phyloP scores from a whole-genome alignment of 352 stramenopile genomes.

The Pythium vanterpoolii region DNA sequence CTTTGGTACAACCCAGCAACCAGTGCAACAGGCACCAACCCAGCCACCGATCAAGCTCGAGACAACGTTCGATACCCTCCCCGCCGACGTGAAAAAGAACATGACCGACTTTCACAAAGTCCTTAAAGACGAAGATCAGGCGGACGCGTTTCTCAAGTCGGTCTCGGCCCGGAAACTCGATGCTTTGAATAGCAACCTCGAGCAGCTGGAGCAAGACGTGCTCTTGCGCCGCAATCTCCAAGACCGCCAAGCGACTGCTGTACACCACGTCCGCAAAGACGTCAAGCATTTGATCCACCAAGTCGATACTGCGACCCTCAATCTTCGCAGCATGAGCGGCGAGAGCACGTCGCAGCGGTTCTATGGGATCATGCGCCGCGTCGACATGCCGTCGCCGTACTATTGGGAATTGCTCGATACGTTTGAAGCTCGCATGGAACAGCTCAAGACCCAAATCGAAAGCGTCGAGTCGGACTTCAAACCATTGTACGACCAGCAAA shows the following conservation, averaged over 20 bases:
- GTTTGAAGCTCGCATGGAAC: constrained; percentile 69
- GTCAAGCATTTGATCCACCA: constrained; percentile 72
- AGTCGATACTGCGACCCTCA: constrained; percentile 65
- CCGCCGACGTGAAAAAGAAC: constrained; percentile 72
- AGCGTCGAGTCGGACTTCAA: constrained; percentile 64
- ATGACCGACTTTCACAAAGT: constrained; percentile 74
- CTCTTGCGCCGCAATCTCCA: constrained; percentile 56
- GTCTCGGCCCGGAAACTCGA: constrained; percentile 59
- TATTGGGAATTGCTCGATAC: constrained; percentile 76
- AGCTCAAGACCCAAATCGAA: constrained; percentile 74
- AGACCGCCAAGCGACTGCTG: constrained; percentile 48
- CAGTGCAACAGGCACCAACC: constrained; percentile 7
- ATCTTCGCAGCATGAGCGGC: constrained; percentile 57
- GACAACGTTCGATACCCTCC: constrained; percentile 66
- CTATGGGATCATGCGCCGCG: constrained; percentile 65
- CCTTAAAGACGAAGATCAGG: constrained; percentile 69
- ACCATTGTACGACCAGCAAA: constrained; percentile 39
- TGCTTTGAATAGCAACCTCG: constrained; percentile 51
- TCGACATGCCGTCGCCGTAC: constrained; percentile 77
- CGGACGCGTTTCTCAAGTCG: constrained; percentile 69
- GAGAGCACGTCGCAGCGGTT: constrained; percentile 38
- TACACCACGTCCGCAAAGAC: constrained; percentile 71
- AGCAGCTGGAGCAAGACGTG: constrained; percentile 58
- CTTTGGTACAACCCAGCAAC: constrained; percentile 1
- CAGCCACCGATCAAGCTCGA: constrained; percentile 61